phyloP scores from a whole-genome alignment of 1,139 yeast genomes.

The Hemisphaericaspora lyxosophila region DNA sequence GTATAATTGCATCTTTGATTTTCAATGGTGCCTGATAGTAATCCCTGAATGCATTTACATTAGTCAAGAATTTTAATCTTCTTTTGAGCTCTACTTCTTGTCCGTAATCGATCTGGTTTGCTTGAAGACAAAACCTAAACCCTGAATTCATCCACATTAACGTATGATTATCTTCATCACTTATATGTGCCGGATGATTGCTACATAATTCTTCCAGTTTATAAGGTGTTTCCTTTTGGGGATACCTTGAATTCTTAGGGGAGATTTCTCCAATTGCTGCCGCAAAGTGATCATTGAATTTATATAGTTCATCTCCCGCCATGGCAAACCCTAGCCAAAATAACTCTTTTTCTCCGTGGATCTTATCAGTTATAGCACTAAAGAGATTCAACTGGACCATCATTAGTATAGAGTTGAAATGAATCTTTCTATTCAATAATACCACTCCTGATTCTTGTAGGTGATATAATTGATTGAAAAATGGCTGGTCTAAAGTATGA shows the following conservation, averaged over 20 bases:
- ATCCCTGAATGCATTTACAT: conserved; percentile 23
- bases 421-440: conserved; percentile 24
- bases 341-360: conserved; percentile 33
- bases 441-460: conserved; percentile 33
- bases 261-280: conserved; percentile 25
- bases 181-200: conserved; percentile 66
- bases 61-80: conserved; percentile 22
- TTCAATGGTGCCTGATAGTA: conserved; percentile 26
- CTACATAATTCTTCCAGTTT: conserved; percentile 51
- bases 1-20: conserved; percentile 31
- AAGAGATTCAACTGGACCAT: conserved; percentile 29
- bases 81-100: conserved; percentile 11
- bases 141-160: conserved; percentile 72
- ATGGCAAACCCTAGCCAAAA: conserved; percentile 31
- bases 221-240: conserved; percentile 24
- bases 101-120: not conserved
- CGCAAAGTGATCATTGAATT: conserved; percentile 24
- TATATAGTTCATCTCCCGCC: conserved; percentile 29
- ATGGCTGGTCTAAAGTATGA: conserved; percentile 19
- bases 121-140: conserved; percentile 51
- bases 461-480: conserved; percentile 29
- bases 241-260: conserved; percentile 23
- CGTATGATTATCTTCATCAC: conserved; percentile 35
- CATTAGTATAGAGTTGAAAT: conserved; percentile 26
- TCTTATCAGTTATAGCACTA: conserved; percentile 21